Evolutionary conservation across 2,329 filamentous ascomycete species (phyloP).

Genomic region (Fusarium penzigii): DNA sequence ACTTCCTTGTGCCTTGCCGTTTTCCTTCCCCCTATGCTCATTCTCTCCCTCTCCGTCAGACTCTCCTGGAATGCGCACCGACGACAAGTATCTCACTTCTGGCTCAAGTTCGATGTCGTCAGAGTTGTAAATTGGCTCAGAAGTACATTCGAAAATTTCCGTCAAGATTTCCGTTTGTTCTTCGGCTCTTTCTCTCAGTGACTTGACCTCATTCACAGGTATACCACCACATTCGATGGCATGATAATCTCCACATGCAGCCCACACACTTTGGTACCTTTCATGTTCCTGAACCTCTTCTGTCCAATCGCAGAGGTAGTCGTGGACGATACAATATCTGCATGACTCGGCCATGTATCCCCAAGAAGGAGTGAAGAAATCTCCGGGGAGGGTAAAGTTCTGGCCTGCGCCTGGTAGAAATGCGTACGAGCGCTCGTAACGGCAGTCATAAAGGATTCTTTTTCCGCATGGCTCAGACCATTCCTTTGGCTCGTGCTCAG

Average conservation of each 20-base stretch:
- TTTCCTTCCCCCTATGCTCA: not conserved
- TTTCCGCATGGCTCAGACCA: not conserved
- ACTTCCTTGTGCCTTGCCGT: too few species aligned
- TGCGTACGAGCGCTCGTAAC: not conserved
- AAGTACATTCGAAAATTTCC: not conserved
- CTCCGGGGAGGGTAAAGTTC: not conserved
- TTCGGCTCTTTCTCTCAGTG: not conserved
- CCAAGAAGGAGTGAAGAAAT: not conserved
- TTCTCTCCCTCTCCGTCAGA: not conserved
- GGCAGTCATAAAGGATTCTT: not conserved
- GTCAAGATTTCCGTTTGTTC: not conserved
- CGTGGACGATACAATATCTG: not conserved
- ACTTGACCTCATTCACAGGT: not conserved
- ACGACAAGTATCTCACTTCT: not conserved
- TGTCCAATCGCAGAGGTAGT: not conserved
- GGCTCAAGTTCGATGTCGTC: not conserved
- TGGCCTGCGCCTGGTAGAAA: not conserved
- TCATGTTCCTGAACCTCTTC: not conserved
- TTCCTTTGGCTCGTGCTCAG: not conserved
- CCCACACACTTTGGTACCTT: not conserved
- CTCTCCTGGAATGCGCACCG: not conserved
- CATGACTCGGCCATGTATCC: not conserved
- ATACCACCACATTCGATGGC: not conserved
- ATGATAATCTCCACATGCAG: not conserved
- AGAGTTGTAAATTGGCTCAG: not conserved